A percentile compares a stretch with the other conserved stretches of the same genome.
phyloP scores from a whole-genome alignment of 192 early-diverging fungal genomes.

The Coemansia sp. region DNA sequence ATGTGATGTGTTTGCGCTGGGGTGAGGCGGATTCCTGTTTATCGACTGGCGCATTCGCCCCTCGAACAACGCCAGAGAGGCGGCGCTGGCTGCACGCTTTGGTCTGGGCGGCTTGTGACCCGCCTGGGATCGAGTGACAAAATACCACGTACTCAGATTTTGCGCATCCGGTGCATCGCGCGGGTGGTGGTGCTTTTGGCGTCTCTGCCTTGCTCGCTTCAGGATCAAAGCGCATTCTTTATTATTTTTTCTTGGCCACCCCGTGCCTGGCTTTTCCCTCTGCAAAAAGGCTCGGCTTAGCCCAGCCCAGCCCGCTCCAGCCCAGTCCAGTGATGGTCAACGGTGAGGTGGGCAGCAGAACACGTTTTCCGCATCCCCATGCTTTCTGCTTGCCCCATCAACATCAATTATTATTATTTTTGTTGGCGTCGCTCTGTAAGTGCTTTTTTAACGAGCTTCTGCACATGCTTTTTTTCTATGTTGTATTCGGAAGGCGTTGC shows the following conservation, averaged over 20 bases:
- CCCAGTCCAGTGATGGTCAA: not conserved
- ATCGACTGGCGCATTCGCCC: too few species aligned
- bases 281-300: not conserved
- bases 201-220: not conserved
- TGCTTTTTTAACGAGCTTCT: too few species aligned
- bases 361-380: not conserved
- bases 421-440: not conserved
- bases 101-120: not conserved
- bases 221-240: not conserved
- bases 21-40: too few species aligned
- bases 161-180: too few species aligned
- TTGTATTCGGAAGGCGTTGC: conserved; percentile 2
- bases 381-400: conserved; percentile 1
- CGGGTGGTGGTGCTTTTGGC: too few species aligned
- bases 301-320: not conserved
- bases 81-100: not conserved
- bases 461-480: not conserved
- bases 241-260: not conserved
- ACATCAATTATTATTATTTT: not conserved
- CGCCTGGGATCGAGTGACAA: not conserved
- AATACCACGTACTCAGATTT: conserved; percentile 3
- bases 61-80: too few species aligned
- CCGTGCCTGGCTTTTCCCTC: not conserved
- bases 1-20: too few species aligned
- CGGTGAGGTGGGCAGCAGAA: not conserved